Percentiles rank a stretch among this genome's conserved stretches.
These are phyloP conservation scores for Saccharomycopsis crataegensis DNA, from an alignment of 1,139 yeast genomes.

Conservation along the genomic window DNA sequence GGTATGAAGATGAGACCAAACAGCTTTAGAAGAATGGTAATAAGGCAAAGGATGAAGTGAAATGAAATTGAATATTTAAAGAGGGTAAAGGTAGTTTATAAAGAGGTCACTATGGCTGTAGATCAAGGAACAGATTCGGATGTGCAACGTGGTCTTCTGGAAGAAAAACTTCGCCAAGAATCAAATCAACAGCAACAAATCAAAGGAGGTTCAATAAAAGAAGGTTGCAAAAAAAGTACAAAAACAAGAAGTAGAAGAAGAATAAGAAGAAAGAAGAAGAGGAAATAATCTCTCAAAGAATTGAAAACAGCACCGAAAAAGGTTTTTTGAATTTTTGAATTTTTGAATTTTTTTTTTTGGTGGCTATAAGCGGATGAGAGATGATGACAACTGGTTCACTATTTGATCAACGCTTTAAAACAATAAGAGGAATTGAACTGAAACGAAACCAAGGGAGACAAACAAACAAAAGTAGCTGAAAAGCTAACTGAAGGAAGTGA, in stretches of 20 bases:
- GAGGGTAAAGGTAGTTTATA: not conserved
- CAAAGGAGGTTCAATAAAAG: not conserved
- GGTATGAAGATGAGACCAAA: no score
- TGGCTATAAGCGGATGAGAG: not conserved
- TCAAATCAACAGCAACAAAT: no score
- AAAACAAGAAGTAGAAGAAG: not conserved
- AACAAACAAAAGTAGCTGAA: no score
- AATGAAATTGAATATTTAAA: not conserved
- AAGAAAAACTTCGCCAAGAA: no score
- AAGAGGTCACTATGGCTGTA: not conserved
- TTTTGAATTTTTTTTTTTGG: not conserved
- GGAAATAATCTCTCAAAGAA: not conserved
- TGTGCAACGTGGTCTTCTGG: no score
- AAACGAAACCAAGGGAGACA: not conserved
- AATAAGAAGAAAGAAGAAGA: constrained; percentile 8
- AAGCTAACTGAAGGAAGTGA: no score
- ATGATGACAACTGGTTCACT: no score
- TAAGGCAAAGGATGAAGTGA: not conserved
- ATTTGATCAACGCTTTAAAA: not conserved
- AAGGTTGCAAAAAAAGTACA: not conserved
- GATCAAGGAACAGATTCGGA: no score
- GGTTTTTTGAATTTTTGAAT: not conserved
- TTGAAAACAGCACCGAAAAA: constrained; percentile 1
- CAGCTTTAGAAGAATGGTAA: not conserved
- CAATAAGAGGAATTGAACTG: not conserved